A percentile compares a stretch with the other conserved stretches of the same genome.
Conservation (phyloP, 2,329 filamentous ascomycete species). For the Passalora sequoiae region DNA sequence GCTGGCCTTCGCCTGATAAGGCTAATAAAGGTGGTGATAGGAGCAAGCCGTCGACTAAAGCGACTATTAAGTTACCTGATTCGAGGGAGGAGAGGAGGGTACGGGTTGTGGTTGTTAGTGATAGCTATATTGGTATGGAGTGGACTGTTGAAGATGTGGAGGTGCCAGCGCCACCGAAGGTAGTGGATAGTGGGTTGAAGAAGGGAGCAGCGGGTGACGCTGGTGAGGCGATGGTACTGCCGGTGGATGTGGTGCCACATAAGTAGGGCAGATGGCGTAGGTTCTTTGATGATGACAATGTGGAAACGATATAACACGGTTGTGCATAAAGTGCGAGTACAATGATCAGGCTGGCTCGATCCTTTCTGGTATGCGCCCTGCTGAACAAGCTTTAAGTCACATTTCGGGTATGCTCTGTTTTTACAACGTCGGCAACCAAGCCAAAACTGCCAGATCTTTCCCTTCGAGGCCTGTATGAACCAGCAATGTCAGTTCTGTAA, state of each 20-base stretch:
- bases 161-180: slow-evolving; percentile 38
- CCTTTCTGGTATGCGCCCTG: no score
- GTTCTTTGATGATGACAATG: no score
- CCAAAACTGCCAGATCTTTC: no score
- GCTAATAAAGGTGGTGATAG: slow-evolving; percentile 28
- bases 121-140: slow-evolving; percentile 76
- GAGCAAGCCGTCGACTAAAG: slow-evolving; percentile 49
- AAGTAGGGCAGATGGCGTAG: no score
- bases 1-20: slow-evolving; percentile 54
- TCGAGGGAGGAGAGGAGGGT: slow-evolving; percentile 54
- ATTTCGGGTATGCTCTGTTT: no score
- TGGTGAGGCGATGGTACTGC: neutral
- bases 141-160: slow-evolving; percentile 53
- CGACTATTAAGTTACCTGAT: slow-evolving; percentile 58
- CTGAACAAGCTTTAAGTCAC: no score
- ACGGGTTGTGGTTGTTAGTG: slow-evolving; percentile 74
- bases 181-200: slow-evolving; percentile 32
- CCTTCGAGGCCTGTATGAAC: no score
- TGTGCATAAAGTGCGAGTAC: no score
- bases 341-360: no score
- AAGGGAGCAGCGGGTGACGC: slow-evolving; percentile 1
- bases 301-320: no score
- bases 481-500: no score
- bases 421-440: no score
- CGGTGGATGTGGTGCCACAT: slow-evolving; percentile 1